These are phyloP conservation scores for Fusarium caatingaense DNA, from an alignment of 2,329 filamentous ascomycete genomes.

Conservation along the genomic window DNA sequence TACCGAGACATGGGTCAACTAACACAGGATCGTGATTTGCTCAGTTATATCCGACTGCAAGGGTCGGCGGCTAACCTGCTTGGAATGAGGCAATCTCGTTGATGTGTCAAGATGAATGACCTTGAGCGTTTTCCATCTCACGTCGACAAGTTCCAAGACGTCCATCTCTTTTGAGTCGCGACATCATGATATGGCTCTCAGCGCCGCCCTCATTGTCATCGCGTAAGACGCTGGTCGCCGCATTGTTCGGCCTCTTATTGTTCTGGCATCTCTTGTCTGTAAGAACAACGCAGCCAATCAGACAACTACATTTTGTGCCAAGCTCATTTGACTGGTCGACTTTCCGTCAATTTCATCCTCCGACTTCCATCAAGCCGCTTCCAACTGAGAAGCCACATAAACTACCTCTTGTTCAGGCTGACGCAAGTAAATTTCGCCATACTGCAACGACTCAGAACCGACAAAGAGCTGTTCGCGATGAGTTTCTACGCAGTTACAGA, in stretches of 20 bases:
- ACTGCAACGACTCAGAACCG: slow-evolving; percentile 44
- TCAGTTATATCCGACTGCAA: neutral
- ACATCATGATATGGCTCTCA: slow-evolving; percentile 7
- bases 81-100: neutral
- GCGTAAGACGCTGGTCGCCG: slow-evolving; percentile 11
- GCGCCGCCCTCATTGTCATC: neutral
- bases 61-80: neutral
- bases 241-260: neutral
- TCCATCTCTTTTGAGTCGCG: neutral
- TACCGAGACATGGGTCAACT: neutral
- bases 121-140: neutral
- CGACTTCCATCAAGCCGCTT: slow-evolving; percentile 48
- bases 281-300: neutral
- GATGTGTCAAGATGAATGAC: neutral
- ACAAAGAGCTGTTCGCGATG: slow-evolving; percentile 54
- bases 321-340: slow-evolving; percentile 51
- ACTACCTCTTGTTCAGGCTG: slow-evolving; percentile 50
- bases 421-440: slow-evolving; percentile 37
- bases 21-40: neutral
- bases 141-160: neutral
- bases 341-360: slow-evolving; percentile 47
- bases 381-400: slow-evolving; percentile 44
- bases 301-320: slow-evolving; percentile 35
- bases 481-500: slow-evolving; percentile 60
- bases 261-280: slow-evolving; percentile 21